A percentile compares a stretch with the other conserved stretches of the same genome.
phyloP scores from a whole-genome alignment of 768 basidiomycete species.

The Tulasnella sp. region DNA sequence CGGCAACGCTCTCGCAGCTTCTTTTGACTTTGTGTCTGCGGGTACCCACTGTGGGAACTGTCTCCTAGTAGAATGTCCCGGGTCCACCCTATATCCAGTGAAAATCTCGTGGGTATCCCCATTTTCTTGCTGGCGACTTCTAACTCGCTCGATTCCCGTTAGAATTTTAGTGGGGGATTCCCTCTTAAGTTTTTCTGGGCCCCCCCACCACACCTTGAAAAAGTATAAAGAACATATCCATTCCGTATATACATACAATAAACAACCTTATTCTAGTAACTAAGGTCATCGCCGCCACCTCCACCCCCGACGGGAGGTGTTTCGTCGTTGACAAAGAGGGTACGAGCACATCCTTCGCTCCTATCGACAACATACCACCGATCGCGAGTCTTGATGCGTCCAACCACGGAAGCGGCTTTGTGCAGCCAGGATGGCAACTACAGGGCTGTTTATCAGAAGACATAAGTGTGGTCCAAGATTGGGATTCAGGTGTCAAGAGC shows the following conservation, averaged over 20 bases:
- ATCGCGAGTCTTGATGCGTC: background rate
- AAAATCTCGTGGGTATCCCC: background rate
- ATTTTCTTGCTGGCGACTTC: background rate
- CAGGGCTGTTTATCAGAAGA: too few species aligned
- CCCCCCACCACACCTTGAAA: too few species aligned
- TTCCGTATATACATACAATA: background rate
- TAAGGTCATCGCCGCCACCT: background rate
- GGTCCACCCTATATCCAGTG: background rate
- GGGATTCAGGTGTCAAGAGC: too few species aligned
- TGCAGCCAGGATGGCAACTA: too few species aligned
- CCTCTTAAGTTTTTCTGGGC: too few species aligned
- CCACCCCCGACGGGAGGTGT: background rate
- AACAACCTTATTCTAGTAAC: background rate
- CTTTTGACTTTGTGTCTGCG: too few species aligned
- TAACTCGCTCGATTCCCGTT: background rate
- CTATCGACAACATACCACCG: conserved; percentile 11
- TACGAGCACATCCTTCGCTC: conserved; percentile 1
- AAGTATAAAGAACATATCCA: background rate
- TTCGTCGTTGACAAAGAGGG: conserved; percentile 4
- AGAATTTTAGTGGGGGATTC: too few species aligned
- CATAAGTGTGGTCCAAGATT: too few species aligned
- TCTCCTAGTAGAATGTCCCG: background rate
- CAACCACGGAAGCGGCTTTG: background rate
- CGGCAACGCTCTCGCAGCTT: too few species aligned
- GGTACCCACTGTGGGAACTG: background rate